phyloP scores from a whole-genome alignment of 108 stramenopile species.

The Pseudonitzschia delicatissima region DNA sequence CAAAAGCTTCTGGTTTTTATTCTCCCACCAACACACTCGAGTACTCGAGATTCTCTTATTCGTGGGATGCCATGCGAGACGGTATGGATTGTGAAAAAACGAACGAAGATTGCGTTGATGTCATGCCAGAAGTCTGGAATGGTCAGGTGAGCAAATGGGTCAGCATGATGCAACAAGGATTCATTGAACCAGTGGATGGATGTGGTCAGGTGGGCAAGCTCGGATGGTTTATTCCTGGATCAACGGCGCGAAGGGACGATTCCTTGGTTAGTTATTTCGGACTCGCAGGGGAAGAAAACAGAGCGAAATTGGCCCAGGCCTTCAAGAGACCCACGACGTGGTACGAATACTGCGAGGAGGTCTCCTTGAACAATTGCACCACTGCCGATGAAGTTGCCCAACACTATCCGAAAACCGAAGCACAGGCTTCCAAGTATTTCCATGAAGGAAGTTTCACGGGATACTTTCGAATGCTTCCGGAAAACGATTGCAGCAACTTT shows the following conservation, averaged over 20 bases:
- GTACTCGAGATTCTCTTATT: constrained; percentile 16
- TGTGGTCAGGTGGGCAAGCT: constrained; percentile 35
- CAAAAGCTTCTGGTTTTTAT: constrained; percentile 22
- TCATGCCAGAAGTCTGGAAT: constrained; percentile 34
- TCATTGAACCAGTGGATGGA: constrained; percentile 26
- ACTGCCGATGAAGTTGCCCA: constrained; percentile 11
- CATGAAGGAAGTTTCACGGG: constrained; percentile 21
- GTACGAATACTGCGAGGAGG: constrained; percentile 35
- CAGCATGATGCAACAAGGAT: constrained; percentile 5
- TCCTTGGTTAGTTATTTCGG: constrained; percentile 28
- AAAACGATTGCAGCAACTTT: constrained; percentile 22
- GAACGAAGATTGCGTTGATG: constrained; percentile 20
- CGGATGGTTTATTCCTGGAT: constrained; percentile 38
- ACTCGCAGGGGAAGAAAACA: constrained; percentile 27
- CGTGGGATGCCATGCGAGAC: constrained; percentile 5
- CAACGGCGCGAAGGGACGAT: constrained; percentile 23
- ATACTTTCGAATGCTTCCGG: constrained; percentile 17
- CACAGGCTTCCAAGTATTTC: constrained; percentile 14
- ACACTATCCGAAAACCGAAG: background rate
- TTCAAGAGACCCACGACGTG: constrained; percentile 40
- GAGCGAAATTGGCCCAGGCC: constrained; percentile 25
- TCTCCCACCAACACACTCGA: constrained; percentile 13
- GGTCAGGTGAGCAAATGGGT: constrained; percentile 10
- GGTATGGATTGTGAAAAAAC: constrained; percentile 1
- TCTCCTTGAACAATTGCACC: constrained; percentile 24